Percentiles rank a stretch among this genome's conserved stretches.
Evolutionary conservation across 176 grass and related monocot genomes (phyloP).

Genomic region (Cenchrus americanus): DNA sequence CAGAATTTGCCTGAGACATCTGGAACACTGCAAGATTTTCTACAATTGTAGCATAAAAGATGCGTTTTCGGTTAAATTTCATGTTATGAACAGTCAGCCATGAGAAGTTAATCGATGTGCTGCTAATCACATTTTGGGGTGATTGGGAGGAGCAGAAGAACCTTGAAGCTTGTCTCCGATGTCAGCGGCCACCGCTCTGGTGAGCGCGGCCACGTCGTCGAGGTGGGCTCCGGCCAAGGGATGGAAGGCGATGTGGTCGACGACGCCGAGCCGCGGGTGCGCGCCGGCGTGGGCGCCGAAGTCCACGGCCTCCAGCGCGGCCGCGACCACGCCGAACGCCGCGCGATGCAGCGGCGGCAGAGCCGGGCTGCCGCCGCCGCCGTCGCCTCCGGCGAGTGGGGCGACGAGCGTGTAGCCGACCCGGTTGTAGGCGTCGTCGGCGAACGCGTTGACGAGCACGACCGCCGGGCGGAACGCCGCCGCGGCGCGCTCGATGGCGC

Average conservation of each 20-base stretch:
- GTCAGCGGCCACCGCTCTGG: conserved; percentile 48
- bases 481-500: conserved; percentile 72
- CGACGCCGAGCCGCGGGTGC: conserved; percentile 78
- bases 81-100: not conserved
- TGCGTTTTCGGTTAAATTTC: not conserved
- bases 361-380: not conserved
- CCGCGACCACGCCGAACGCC: conserved; percentile 59
- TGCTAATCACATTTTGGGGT: not conserved
- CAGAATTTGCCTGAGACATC: no score
- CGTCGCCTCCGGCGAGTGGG: conserved; percentile 5
- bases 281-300: conserved; percentile 56
- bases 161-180: conserved; percentile 67
- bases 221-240: conserved; percentile 51
- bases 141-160: not conserved
- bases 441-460: conserved; percentile 57
- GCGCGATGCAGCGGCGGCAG: conserved; percentile 48
- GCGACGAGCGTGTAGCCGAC: conserved; percentile 84
- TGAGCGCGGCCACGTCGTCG: conserved; percentile 56
- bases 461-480: conserved; percentile 51
- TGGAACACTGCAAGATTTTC: no score
- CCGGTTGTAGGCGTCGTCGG: conserved; percentile 77
- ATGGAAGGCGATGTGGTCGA: conserved; percentile 84
- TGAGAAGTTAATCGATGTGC: not conserved
- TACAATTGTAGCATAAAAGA: not conserved
- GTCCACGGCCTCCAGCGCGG: conserved; percentile 63